These are phyloP conservation scores for Gracilaria caudata DNA, from an alignment of 23 red algal species.

Conservation along the genomic window DNA sequence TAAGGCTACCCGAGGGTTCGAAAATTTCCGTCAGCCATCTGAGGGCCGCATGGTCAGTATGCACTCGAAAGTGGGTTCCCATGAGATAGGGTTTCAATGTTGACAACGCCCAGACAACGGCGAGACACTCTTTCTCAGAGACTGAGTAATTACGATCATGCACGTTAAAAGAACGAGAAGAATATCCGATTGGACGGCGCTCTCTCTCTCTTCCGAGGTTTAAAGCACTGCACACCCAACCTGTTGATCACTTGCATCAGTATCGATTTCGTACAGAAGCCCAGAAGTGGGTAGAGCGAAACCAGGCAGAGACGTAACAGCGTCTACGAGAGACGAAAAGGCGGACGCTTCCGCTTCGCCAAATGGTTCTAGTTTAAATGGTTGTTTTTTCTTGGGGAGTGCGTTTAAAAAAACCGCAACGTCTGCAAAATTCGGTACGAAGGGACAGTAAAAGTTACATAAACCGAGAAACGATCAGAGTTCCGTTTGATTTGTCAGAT, in stretches of 20 bases:
- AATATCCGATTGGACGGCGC: slow-evolving; percentile 11
- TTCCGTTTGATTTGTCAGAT: slow-evolving; percentile 26
- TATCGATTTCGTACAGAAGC: slow-evolving; percentile 8
- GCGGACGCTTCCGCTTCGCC: neutral
- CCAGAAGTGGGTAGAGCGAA: no score
- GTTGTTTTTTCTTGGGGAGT: neutral
- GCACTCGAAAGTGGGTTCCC: neutral
- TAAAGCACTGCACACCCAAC: slow-evolving; percentile 23
- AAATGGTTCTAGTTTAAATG: neutral
- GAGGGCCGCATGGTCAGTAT: slow-evolving; percentile 16
- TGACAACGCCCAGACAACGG: slow-evolving; percentile 24
- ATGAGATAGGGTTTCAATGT: slow-evolving; percentile 9
- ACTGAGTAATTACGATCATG: no score
- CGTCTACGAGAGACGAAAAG: neutral
- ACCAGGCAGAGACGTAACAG: neutral
- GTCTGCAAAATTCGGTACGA: slow-evolving; percentile 7
- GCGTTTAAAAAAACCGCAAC: slow-evolving; percentile 7
- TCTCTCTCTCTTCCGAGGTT: neutral
- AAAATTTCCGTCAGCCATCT: slow-evolving; percentile 28
- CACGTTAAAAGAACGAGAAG: no score
- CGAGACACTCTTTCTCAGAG: slow-evolving; percentile 13
- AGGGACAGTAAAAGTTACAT: slow-evolving; percentile 40
- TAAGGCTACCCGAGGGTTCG: no score
- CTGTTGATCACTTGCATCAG: slow-evolving; percentile 11
- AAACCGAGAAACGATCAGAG: slow-evolving; percentile 21